Base-by-base conservation (phyloP, 441 rosid genomes). In the Euphorbia celastroides region DNA sequence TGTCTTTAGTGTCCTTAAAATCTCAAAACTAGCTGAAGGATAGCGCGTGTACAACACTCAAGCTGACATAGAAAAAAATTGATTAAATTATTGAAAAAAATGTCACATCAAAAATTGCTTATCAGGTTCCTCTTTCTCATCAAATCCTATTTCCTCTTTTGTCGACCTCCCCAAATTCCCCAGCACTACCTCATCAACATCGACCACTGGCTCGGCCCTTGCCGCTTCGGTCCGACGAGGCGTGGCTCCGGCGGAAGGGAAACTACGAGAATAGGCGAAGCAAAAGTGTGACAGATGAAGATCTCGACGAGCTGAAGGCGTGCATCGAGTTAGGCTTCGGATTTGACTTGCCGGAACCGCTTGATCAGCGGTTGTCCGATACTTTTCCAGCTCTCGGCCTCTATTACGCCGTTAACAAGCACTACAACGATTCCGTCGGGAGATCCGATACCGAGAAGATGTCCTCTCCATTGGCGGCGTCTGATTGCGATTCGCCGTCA, bases 251-350 rank as follows among this genome's bases (percentile, higher is more conserved):
- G 63, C 76, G 81, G 70, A 88, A 86, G 57, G 86, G 77, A 2
- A 81, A 68, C 48, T 38, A 14, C 7, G 73, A 72, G 0, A 74
- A 75, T 4, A 62, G 73, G 46, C 77, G 69, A 25, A 72, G 67
- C 73, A 78, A 78, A 70, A 89, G 96, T 77, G 87, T 93, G 5
- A 87, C 92, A 0, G 86, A 89, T 51, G 99, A 89, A 59, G 99
- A 93, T 77, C 74, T 93, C 10, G 86, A 84, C 58, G 97, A 93
- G 82, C 88, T 93, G 48, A 90, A 80, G 52, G 98, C 85, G 1
- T 88, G 90, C 34, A 81, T 93, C 48, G 97, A 93, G 63, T 77
- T 90, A 1, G 97, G 97, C 1, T 93, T 93, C 46, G 92, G 95
- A 7, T 93, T 93, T 70, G 88, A 93, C 66, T 91, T 92, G 12